Evolutionary conservation across 495 filamentous ascomycete species (phyloP).

Genomic region (Penicillium roqueforti): DNA sequence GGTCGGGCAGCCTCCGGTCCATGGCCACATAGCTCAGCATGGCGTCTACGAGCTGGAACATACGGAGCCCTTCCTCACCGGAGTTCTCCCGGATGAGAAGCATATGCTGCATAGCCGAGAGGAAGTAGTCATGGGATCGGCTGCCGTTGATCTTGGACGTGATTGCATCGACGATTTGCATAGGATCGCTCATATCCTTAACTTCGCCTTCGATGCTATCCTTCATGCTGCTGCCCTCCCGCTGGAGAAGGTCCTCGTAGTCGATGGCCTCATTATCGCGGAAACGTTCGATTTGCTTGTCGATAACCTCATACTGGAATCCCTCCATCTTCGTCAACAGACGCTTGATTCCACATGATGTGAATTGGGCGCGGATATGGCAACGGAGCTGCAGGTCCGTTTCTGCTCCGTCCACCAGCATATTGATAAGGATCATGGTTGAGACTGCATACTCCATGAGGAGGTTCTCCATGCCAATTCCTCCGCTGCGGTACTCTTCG

Average conservation of each 20-base stretch:
- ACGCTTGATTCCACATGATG: conserved; percentile 90
- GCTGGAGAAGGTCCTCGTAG: conserved; percentile 93
- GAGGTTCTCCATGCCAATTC: conserved; percentile 97
- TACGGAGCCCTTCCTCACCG: conserved; percentile 83
- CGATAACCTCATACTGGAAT: conserved; percentile 97
- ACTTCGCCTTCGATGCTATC: conserved; percentile 86
- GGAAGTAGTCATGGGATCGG: conserved; percentile 88
- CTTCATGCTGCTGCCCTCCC: conserved; percentile 83
- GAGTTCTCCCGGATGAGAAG: conserved; percentile 91
- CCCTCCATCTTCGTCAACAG: conserved; percentile 96
- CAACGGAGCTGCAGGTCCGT: conserved; percentile 83
- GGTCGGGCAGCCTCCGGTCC: conserved; percentile 91
- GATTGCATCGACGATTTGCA: conserved; percentile 92
- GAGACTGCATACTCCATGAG: conserved; percentile 99
- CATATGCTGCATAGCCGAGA: conserved; percentile 92
- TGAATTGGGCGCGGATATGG: conserved; percentile 95
- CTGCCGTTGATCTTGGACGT: conserved; percentile 78
- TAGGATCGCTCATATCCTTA: conserved; percentile 90
- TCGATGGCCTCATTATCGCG: conserved; percentile 93
- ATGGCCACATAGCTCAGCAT: conserved; percentile 99
- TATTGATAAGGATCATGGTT: conserved; percentile 92
- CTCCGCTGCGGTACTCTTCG: conserved; percentile 93
- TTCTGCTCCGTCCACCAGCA: conserved; percentile 89
- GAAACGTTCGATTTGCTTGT: conserved; percentile 96
- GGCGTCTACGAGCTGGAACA: conserved; percentile 97